Base-by-base conservation (phyloP, 441 rosid genomes). In the Isatis lusitanica region DNA sequence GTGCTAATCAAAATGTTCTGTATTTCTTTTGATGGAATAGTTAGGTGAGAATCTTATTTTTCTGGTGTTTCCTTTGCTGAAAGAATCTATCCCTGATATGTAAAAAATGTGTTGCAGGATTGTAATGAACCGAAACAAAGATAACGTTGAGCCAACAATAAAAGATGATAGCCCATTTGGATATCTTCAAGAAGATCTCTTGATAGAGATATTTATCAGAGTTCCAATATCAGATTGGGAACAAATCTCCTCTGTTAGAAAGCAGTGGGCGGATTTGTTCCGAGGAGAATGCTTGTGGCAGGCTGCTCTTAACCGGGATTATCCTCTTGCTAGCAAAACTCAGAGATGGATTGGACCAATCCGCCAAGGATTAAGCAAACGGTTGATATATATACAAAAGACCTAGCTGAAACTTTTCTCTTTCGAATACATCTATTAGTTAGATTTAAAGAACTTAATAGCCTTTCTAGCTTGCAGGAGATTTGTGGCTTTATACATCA, bases 301-400 rank as follows among this genome's bases (percentile, higher is more conserved):
- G 42, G 93, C 94, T 78, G 96, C 96, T 83, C 79, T 90, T 57
- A 70, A 43, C 48, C 84, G 83, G 70, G 31, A 74, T 11, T 91
- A 78, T 83, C 96, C 98, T 40, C 66, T 17, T 38, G 82, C 90
- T 47, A 74, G 71, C 77, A 75, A 78, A 70, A 84, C 83, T 59
- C 84, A 84, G 80, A 86, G 81, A 75, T 93, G 98, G 96, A 94
- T 79, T 51, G 93, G 96, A 60, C 96, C 98, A 30, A 88, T 93
- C 50, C 90, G 88, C 4, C 80, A 68, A 79, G 98, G 97, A n/a
- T 69, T 76, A 76, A 85, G 86, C 80, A 86, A 80, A 80, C 80
- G 92, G 98, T 89, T 73, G 38, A 68, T 71, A 46, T 39, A 31
- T 62, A 16, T 47, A 66, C 9, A 53, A 18, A 10, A 12, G 53